Evolutionary conservation across 177 flowering plant species (phyloP).

Genomic region (Vitis hybrid): DNA sequence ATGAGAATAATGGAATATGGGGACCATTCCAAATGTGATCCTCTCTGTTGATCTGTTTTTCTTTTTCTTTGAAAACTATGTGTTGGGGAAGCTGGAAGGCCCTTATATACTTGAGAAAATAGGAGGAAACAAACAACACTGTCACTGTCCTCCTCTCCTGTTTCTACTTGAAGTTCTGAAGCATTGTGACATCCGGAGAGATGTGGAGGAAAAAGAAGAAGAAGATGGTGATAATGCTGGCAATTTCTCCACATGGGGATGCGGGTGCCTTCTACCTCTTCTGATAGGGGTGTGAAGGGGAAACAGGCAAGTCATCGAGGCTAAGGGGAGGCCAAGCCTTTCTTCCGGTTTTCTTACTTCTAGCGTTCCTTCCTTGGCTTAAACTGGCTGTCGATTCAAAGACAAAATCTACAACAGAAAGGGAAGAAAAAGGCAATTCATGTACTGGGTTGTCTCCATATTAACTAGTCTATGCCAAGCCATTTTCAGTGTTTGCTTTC

Average conservation of each 20-base stretch:
- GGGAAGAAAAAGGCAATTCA: neutral
- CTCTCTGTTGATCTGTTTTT: slow-evolving; percentile 12
- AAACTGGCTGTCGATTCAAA: too few relatives aligned
- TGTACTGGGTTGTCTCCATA: neutral
- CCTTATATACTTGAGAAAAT: neutral
- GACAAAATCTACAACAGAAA: neutral
- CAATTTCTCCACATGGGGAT: neutral
- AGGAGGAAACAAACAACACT: neutral
- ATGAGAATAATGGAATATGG: slow-evolving; percentile 15
- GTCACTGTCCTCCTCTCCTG: too few relatives aligned
- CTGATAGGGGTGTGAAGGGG: neutral
- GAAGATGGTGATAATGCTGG: slow-evolving; percentile 8
- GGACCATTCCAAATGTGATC: slow-evolving; percentile 21
- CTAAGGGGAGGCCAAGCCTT: slow-evolving; percentile 65
- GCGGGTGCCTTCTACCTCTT: slow-evolving; percentile 8
- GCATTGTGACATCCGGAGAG: neutral
- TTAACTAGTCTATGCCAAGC: too few relatives aligned
- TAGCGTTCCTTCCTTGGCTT: neutral
- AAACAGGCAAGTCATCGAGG: slow-evolving; percentile 50
- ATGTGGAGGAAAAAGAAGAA: slow-evolving; percentile 28
- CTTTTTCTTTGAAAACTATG: neutral
- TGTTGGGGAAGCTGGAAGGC: slow-evolving; percentile 1
- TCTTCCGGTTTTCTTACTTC: slow-evolving; percentile 34
- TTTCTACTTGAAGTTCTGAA: neutral
- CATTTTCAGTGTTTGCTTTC: too few relatives aligned